Conservation (phyloP, 2,329 filamentous ascomycete genomes). For the Seiridium unicorne region DNA sequence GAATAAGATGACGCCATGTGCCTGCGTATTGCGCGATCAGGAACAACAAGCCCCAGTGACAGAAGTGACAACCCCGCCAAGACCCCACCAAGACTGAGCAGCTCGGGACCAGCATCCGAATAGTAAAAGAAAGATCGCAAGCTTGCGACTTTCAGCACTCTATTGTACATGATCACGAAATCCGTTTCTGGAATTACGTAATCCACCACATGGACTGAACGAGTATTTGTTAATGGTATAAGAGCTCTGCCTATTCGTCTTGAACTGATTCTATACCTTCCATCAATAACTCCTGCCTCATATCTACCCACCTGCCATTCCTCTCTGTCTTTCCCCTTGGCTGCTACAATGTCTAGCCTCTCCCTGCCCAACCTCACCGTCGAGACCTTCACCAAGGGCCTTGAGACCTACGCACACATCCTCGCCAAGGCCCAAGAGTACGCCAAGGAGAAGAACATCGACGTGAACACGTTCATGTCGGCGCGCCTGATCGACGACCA, state of each 20-base stretch:
- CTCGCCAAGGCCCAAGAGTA: not conserved
- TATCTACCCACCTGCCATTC: no score
- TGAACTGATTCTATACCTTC: no score
- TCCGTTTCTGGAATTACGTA: not conserved
- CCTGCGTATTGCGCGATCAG: not conserved
- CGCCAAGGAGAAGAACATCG: conserved; percentile 6
- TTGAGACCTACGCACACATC: conserved; percentile 3
- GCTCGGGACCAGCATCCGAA: no score
- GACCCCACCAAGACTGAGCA: not conserved
- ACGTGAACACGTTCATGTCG: not conserved
- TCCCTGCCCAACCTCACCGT: not conserved
- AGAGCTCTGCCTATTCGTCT: no score
- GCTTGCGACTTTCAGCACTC: not conserved
- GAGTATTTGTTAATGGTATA: not conserved
- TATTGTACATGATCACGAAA: not conserved
- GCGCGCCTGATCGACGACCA: conserved; percentile 7
- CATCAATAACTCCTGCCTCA: not conserved
- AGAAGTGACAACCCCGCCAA: not conserved
- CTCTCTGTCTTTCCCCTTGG: no score
- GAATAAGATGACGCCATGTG: not conserved
- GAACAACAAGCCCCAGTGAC: not conserved
- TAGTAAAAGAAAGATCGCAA: no score
- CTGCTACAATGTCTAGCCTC: not conserved
- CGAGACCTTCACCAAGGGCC: conserved; percentile 3
- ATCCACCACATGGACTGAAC: not conserved